A percentile compares a stretch with the other conserved stretches of the same genome.
Conservation (phyloP, 176 grass and related monocot species). For the Alloteropsis semialata region DNA sequence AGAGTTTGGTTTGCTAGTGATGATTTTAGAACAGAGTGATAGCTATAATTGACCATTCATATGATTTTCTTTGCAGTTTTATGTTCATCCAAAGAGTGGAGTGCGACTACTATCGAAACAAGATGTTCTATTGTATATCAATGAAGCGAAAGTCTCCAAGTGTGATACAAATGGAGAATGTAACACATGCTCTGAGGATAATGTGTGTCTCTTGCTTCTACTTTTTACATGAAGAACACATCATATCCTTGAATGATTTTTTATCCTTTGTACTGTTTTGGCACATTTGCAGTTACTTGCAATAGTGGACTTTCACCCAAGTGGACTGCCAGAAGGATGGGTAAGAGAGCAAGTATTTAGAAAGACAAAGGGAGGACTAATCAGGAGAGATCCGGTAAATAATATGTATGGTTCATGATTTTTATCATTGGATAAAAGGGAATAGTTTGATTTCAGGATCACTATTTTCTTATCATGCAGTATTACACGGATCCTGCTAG, state of each 20-base stretch:
- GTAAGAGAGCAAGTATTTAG: slow-evolving; percentile 35
- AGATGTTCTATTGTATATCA: slow-evolving; percentile 41
- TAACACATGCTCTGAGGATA: slow-evolving; percentile 8
- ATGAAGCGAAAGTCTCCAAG: neutral
- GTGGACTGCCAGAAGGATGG: slow-evolving; percentile 39
- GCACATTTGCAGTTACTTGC: slow-evolving; percentile 32
- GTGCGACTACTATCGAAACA: slow-evolving; percentile 24
- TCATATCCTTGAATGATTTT: neutral
- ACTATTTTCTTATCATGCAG: slow-evolving; percentile 25
- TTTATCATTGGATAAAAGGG: neutral
- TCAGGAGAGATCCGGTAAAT: slow-evolving; percentile 44
- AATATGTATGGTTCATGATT: neutral
- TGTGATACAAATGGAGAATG: slow-evolving; percentile 32
- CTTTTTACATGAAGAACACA: neutral
- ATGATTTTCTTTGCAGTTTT: slow-evolving; percentile 22
- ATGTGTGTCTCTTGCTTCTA: slow-evolving; percentile 8
- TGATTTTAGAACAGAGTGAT: neutral
- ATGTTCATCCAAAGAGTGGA: slow-evolving; percentile 11
- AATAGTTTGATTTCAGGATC: neutral
- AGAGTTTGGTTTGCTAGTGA: neutral
- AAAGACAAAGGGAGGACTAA: slow-evolving; percentile 23
- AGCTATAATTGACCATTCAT: neutral
- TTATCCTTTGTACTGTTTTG: neutral
- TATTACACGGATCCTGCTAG: slow-evolving; percentile 42
- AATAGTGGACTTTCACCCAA: slow-evolving; percentile 40